These are phyloP conservation scores for Yamadazyma epiphylla DNA, from an alignment of 1,139 yeast species.

Conservation along the genomic window DNA sequence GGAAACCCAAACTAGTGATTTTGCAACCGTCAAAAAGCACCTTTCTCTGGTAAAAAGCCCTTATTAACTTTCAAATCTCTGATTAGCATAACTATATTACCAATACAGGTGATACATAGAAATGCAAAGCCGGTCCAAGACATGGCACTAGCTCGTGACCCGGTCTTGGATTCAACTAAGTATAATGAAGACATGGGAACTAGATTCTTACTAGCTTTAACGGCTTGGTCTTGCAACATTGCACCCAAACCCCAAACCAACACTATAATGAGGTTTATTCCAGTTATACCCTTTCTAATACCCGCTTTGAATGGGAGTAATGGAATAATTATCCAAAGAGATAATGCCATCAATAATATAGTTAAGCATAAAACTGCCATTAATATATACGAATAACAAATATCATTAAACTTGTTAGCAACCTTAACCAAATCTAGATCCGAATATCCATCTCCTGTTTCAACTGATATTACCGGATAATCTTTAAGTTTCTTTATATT, in stretches of 20 bases:
- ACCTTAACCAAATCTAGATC: constrained; percentile 37
- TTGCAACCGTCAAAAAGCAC: background rate
- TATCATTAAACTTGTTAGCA: constrained; percentile 37
- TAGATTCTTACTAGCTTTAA: constrained; percentile 39
- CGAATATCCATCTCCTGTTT: constrained; percentile 4
- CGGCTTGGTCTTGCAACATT: constrained; percentile 64
- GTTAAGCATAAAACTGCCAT: constrained; percentile 46
- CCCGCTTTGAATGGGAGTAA: constrained; percentile 41
- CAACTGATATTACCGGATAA: constrained; percentile 22
- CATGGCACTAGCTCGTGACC: constrained; percentile 55
- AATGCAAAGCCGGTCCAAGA: constrained; percentile 61
- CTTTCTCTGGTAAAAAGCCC: background rate
- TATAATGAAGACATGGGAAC: constrained; percentile 52
- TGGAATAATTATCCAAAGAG: constrained; percentile 46
- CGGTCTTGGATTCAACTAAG: constrained; percentile 41
- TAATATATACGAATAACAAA: constrained; percentile 54
- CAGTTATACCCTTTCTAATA: constrained; percentile 28
- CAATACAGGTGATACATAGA: constrained; percentile 21
- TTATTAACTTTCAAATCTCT: constrained; percentile 4
- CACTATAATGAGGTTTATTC: constrained; percentile 33
- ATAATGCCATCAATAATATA: constrained; percentile 34
- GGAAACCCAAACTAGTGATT: no score
- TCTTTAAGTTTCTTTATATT: constrained; percentile 18
- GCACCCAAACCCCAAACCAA: constrained; percentile 68
- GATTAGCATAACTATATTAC: constrained; percentile 9